A percentile compares a stretch with the other conserved stretches of the same genome.
Conservation (phyloP, 441 rosid genomes). For the Euphorbia schlechtendalii region DNA sequence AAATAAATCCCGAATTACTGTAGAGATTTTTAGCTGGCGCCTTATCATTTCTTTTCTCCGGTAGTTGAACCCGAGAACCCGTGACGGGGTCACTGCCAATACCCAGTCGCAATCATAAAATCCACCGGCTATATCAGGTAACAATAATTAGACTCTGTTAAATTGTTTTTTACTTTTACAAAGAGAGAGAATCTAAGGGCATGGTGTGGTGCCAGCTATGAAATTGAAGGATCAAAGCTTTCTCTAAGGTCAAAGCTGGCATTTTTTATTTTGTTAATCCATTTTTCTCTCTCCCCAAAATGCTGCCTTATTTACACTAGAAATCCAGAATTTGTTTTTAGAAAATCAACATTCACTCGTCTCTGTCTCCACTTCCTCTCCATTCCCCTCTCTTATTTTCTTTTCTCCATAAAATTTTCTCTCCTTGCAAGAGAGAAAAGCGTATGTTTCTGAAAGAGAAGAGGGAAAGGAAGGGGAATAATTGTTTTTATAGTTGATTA, state of each 20-base stretch:
- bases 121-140: conserved; percentile 27
- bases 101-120: conserved; percentile 23
- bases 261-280: conserved; percentile 3
- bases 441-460: conserved; percentile 10
- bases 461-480: not conserved
- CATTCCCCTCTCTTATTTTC: conserved; percentile 22
- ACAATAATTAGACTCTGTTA: not conserved
- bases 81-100: conserved; percentile 33
- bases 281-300: conserved; percentile 20
- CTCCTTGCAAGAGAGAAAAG: conserved; percentile 16
- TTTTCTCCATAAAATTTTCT: conserved; percentile 16
- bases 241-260: conserved; percentile 67
- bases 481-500: conserved; percentile 27
- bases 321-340: conserved; percentile 29
- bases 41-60: conserved; percentile 24
- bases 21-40: conserved; percentile 26
- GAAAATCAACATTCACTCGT: conserved; percentile 22
- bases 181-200: conserved; percentile 40
- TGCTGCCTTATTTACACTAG: conserved; percentile 29
- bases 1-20: conserved; percentile 26
- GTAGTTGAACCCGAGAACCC: conserved; percentile 44
- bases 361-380: conserved; percentile 17
- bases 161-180: not conserved
- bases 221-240: conserved; percentile 66
- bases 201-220: conserved; percentile 73